Base-by-base conservation (phyloP, 805 yeast species). In the Barnettozyma sp. region DNA sequence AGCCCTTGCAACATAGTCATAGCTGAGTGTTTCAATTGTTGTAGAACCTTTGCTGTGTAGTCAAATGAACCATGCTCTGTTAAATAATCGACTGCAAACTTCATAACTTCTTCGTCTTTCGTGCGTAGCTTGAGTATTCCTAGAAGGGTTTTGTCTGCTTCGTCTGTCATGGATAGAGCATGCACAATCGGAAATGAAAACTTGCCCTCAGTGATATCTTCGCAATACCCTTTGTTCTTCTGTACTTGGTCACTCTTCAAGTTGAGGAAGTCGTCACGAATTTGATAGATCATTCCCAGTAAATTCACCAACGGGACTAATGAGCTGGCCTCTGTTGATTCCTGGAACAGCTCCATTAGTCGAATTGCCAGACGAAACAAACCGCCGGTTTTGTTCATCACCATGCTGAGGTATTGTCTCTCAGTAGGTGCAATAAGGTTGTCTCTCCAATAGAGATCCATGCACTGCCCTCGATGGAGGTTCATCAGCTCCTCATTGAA, bases 361-460 rank as follows among this genome's bases (percentile, higher is more conserved):
- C 77, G 64, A 4, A 82, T 75, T 0, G 90, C 77, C 23, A 88
- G 62, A 43, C 96, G 65, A 52, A 86, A 82, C 23, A 88, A 63
- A 0, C 97, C 97, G 2, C 95, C 95, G 0, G 97, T 88, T 48
- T 82, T 88, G 52, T 85, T 78, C 70, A 73, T 72, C 7, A 82
- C 94, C 96, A 90, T 88, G 25, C 67, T 68, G 22, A 78, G 55
- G 51, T 88, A 88, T 50, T 83, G 76, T 1, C 58, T 54, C 41
- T 77, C 81, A 5, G 65, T 62, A 0, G 92, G 92, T 31, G 80
- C 66, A 1, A 53, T 50, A 22, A 65, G 49, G 20, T 68, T 62
- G 38, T 86, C 95, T 43, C 97, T 66, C 96, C 97, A 88, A 56
- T 78, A 81, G 15, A 88, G 68, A 48, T 88, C 97, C 41, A 82